These are phyloP conservation scores for Fusarium sulawesiense DNA, from an alignment of 2,329 filamentous ascomycete genomes.

Conservation along the genomic window DNA sequence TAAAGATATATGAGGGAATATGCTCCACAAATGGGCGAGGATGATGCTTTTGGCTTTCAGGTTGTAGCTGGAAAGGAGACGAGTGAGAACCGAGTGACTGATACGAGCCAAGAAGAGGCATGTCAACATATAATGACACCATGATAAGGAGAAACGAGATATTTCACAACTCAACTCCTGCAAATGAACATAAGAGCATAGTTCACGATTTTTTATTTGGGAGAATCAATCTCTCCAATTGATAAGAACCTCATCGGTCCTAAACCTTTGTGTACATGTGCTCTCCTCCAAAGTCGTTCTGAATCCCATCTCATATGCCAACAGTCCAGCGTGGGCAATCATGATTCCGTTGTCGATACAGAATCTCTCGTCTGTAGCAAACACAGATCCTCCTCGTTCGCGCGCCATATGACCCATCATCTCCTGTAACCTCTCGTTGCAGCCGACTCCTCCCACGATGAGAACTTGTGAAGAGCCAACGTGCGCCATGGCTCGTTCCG, in stretches of 20 bases:
- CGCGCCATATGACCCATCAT: conserved; percentile 98
- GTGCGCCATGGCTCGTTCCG: conserved; percentile 97
- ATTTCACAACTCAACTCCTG: conserved; percentile 3
- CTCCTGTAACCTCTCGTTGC: conserved; percentile 91
- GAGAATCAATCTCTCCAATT: conserved; percentile 75
- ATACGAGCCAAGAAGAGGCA: conserved; percentile 1
- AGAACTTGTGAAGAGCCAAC: conserved; percentile 91
- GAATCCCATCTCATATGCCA: conserved; percentile 86
- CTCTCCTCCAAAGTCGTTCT: conserved; percentile 81
- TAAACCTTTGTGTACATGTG: conserved; percentile 85
- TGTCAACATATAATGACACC: background rate
- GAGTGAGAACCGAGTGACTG: background rate
- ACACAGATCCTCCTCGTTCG: conserved; percentile 89
- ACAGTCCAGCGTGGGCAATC: conserved; percentile 95
- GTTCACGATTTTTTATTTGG: background rate
- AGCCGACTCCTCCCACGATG: conserved; percentile 95
- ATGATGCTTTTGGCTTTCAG: background rate
- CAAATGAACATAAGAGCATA: conserved; percentile 5
- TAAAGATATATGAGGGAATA: background rate
- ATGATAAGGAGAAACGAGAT: background rate
- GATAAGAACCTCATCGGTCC: conserved; percentile 83
- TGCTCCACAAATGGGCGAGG: background rate
- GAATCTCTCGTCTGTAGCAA: conserved; percentile 95
- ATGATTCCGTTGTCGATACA: conserved; percentile 99
- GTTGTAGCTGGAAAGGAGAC: background rate